Evolutionary conservation across 768 basidiomycete species (phyloP), one percentile per base, ranked within the genome.

Genomic region (Coprinellus micaceus): DNA sequence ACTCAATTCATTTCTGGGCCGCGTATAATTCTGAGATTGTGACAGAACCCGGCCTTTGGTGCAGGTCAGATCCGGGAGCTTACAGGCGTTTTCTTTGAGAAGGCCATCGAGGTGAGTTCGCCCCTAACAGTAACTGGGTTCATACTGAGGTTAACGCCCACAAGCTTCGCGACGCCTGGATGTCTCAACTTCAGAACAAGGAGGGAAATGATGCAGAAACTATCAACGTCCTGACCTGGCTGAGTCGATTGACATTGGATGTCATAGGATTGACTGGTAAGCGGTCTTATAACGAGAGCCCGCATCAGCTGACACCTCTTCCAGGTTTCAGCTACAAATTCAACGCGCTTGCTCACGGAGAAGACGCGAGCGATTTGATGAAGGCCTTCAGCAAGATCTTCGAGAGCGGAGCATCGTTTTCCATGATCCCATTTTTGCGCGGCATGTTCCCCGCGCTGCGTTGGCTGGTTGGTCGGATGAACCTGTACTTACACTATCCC

Each of bases 241-340:
- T 91, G 1, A 83, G 81, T 40, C 80, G 80, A 36, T 77, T 80
- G 29, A 88, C 89, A 3, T 74, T 91, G 4, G 91, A 91, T 61
- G 79, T 88, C 54, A 89, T 94, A 51, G 89, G 89, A 9, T 74
- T 86, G 43, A 84, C 75, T 73, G 84, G 86, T 61, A 72, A 69
- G 61, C 21, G 17, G 7, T 51, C 1, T 29, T 37, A 80, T 77
- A 61, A 64, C 17, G 21, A n/a, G n/a, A 10, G 6, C 22, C 41
- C 19, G n/a, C 25, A 43, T 17, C 22, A 37, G 17, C 28, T 26
- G 36, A 19, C 36, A 19, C 50, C 10, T 30, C 39, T 15, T 33
- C n/a, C 2, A 72, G 71, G 70, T 2, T 74, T 71, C 61, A 71
- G 66, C 52, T 74, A 75, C 52, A 63, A 66, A n/a, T 73, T 74